phyloP scores from a whole-genome alignment of 371 early-diverging fungal species.

The Cokeromyces recurvatus region DNA sequence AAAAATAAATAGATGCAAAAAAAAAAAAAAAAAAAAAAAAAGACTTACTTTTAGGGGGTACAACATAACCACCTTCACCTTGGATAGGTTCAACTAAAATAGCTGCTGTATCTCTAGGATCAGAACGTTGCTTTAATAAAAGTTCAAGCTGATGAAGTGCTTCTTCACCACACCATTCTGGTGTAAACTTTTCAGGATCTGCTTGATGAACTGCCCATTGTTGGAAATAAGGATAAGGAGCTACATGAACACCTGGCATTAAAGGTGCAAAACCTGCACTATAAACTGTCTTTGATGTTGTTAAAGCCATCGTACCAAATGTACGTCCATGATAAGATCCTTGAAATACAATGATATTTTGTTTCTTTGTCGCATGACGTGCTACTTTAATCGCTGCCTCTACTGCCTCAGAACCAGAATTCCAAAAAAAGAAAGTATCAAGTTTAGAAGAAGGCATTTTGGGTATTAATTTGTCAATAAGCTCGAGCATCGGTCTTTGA shows the following conservation, averaged over 20 bases:
- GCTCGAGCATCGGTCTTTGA: constrained; percentile 54
- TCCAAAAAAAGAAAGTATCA: constrained; percentile 57
- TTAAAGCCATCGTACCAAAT: constrained; percentile 53
- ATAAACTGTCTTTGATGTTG: constrained; percentile 55
- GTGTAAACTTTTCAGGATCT: constrained; percentile 30
- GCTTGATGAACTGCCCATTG: constrained; percentile 44
- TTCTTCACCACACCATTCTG: constrained; percentile 45
- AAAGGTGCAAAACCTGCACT: constrained; percentile 47
- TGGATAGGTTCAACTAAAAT: constrained; percentile 78
- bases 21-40: not conserved
- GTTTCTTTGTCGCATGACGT: constrained; percentile 53
- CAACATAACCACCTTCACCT: constrained; percentile 83
- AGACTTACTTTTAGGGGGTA: constrained; percentile 52
- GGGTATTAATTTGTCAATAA: constrained; percentile 39
- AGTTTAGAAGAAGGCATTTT: constrained; percentile 45
- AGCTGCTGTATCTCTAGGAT: constrained; percentile 61
- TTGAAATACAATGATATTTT: constrained; percentile 51
- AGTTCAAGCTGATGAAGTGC: constrained; percentile 45
- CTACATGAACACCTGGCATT: constrained; percentile 55
- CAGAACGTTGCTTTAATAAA: constrained; percentile 45
- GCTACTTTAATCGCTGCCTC: constrained; percentile 55
- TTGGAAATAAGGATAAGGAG: constrained; percentile 49
- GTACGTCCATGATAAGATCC: constrained; percentile 59
- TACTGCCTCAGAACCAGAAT: constrained; percentile 59
- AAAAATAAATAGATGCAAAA: not conserved